These are phyloP conservation scores for Neurospora sp. DNA, from an alignment of 2,329 filamentous ascomycete genomes.

Conservation along the genomic window DNA sequence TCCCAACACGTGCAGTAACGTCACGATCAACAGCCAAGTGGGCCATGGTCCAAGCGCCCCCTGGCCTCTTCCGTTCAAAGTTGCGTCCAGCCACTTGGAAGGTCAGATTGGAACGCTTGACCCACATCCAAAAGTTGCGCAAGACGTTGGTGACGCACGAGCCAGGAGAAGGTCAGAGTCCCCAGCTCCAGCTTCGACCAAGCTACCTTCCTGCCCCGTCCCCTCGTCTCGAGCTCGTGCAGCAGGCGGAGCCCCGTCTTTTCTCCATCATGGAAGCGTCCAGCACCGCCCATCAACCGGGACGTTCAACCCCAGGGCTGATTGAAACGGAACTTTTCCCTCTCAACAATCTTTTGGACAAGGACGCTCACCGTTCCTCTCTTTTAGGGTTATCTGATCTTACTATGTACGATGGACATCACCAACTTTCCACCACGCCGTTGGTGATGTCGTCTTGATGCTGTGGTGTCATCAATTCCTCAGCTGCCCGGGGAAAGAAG, in stretches of 20 bases:
- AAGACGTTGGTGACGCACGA: not conserved
- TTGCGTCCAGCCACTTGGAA: not conserved
- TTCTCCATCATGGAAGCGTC: not conserved
- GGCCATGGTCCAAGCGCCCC: not conserved
- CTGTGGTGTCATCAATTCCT: not conserved
- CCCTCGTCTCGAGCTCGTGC: not conserved
- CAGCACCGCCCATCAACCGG: not conserved
- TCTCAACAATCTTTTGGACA: not conserved
- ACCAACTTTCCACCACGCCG: not conserved
- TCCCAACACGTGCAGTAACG: not conserved
- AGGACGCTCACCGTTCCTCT: not conserved
- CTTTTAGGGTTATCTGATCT: not conserved
- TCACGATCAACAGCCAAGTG: not conserved
- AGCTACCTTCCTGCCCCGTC: not conserved
- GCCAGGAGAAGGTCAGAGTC: not conserved
- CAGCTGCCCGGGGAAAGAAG: not conserved
- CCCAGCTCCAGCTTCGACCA: not conserved
- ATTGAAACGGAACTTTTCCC: not conserved
- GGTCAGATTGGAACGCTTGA: not conserved
- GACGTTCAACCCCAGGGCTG: not conserved
- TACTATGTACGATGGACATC: not conserved
- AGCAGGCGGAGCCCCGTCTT: not conserved
- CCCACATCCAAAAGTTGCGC: not conserved
- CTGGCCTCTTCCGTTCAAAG: not conserved
- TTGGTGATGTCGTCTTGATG: not conserved